Conservation (phyloP, 2,329 filamentous ascomycete species). For the Xylaria sp. region DNA sequence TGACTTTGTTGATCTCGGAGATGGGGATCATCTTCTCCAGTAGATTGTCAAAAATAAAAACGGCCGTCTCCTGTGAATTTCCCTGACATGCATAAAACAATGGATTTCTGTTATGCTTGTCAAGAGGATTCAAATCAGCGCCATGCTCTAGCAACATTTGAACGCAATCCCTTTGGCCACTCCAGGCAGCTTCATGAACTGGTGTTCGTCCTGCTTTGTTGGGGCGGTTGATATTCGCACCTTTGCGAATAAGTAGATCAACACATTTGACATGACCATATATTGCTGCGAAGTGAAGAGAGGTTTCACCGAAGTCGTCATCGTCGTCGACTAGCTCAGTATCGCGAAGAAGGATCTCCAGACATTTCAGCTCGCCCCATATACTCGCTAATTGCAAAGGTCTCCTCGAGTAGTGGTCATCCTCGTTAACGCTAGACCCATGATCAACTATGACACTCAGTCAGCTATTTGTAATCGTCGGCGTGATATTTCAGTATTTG, state of each 20-base stretch:
- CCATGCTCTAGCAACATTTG: conserved; percentile 6
- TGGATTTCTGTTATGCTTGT: conserved; percentile 1
- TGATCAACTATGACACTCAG: conserved; percentile 2
- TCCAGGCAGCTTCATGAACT: background rate
- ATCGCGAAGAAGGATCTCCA: conserved; percentile 7
- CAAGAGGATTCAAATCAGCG: background rate
- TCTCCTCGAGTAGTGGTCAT: conserved; percentile 6
- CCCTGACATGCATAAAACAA: conserved; percentile 8
- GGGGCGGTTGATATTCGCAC: background rate
- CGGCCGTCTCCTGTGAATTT: background rate
- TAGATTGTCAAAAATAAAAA: background rate
- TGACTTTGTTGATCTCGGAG: conserved; percentile 11
- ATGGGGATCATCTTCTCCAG: background rate
- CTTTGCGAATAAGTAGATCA: conserved; percentile 4
- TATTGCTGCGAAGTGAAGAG: background rate
- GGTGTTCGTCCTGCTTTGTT: background rate
- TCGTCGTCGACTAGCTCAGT: conserved; percentile 3
- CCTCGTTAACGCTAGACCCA: conserved; percentile 10
- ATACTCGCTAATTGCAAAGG: conserved; percentile 16
- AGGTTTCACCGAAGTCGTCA: background rate
- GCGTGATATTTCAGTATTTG: background rate
- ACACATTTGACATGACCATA: conserved; percentile 7
- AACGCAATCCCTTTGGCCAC: background rate
- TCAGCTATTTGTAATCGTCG: background rate
- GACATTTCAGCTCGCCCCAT: conserved; percentile 7